Conservation (phyloP, 495 filamentous ascomycete species). For the Haplographium delicatum region DNA sequence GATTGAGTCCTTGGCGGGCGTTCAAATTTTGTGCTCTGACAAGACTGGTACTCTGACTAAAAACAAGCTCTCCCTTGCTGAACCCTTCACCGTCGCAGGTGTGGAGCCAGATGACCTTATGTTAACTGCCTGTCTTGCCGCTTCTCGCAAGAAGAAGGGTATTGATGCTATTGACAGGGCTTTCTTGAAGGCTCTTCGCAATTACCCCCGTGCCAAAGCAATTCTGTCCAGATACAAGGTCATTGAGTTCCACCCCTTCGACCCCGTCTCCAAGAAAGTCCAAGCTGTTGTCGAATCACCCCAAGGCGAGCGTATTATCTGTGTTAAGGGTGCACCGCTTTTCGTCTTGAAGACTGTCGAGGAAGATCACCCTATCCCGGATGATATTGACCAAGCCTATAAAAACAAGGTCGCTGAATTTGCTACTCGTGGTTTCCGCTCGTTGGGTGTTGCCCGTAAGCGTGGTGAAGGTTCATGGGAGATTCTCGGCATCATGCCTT, state of each 20-base stretch:
- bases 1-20: conserved; percentile 90
- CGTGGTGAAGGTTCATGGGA: conserved; percentile 72
- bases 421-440: conserved; percentile 85
- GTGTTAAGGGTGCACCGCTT: conserved; percentile 87
- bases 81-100: conserved; percentile 76
- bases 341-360: conserved; percentile 79
- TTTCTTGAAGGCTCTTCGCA: conserved; percentile 76
- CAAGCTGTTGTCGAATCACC: conserved; percentile 76
- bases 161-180: conserved; percentile 94
- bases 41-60: conserved; percentile 93
- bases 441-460: conserved; percentile 87
- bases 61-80: conserved; percentile 82
- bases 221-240: conserved; percentile 72
- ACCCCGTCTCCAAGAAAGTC: conserved; percentile 93
- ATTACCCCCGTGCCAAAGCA: conserved; percentile 72
- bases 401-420: conserved; percentile 89
- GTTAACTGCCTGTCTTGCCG: conserved; percentile 85
- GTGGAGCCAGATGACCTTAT: conserved; percentile 80
- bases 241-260: conserved; percentile 80
- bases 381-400: conserved; percentile 70
- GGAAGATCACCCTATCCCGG: conserved; percentile 70
- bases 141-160: conserved; percentile 90
- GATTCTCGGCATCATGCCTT: conserved; percentile 91
- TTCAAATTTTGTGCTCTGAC: conserved; percentile 95
- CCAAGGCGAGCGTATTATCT: conserved; percentile 73